Evolutionary conservation across 139 green algal species (phyloP).

Genomic region (Picochlorum costavermella): DNA sequence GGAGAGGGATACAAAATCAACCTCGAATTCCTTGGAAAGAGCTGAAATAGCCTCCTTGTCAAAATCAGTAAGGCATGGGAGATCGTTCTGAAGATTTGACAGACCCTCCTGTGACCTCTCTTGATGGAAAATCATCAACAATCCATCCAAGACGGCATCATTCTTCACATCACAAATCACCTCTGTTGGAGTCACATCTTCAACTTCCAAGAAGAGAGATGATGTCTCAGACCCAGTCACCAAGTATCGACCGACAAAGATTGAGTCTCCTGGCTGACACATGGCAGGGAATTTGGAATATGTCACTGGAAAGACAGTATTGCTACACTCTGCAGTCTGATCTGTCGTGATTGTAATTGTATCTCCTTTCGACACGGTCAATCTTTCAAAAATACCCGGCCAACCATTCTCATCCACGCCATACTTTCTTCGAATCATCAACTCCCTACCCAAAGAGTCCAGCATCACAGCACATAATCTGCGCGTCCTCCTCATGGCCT

Average conservation of each 20-base stretch:
- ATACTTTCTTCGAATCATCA: conserved; percentile 57
- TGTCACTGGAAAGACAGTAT: conserved; percentile 61
- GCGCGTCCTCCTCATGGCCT: conserved; percentile 57
- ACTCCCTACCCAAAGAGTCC: conserved; percentile 73
- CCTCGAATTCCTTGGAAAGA: conserved; percentile 36
- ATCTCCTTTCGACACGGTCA: conserved; percentile 29
- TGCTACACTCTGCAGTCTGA: conserved; percentile 32
- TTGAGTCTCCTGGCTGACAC: conserved; percentile 58
- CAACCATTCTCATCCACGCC: conserved; percentile 62
- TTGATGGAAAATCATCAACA: conserved; percentile 88
- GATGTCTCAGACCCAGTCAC: conserved; percentile 74
- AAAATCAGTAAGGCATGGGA: conserved; percentile 63
- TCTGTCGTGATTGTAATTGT: conserved; percentile 31
- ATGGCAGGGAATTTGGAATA: conserved; percentile 68
- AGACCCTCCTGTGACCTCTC: conserved; percentile 57
- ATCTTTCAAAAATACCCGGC: conserved; percentile 45
- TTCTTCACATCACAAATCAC: conserved; percentile 69
- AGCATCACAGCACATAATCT: conserved; percentile 74
- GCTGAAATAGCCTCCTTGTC: conserved; percentile 50
- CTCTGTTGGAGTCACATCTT: conserved; percentile 39
- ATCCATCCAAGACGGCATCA: conserved; percentile 65
- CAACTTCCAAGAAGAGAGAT: conserved; percentile 68
- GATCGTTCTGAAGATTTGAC: conserved; percentile 71
- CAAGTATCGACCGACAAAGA: conserved; percentile 88
- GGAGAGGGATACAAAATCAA: conserved; percentile 60